Conservation (phyloP, 176 grass and related monocot genomes). For the Musa beccarii region DNA sequence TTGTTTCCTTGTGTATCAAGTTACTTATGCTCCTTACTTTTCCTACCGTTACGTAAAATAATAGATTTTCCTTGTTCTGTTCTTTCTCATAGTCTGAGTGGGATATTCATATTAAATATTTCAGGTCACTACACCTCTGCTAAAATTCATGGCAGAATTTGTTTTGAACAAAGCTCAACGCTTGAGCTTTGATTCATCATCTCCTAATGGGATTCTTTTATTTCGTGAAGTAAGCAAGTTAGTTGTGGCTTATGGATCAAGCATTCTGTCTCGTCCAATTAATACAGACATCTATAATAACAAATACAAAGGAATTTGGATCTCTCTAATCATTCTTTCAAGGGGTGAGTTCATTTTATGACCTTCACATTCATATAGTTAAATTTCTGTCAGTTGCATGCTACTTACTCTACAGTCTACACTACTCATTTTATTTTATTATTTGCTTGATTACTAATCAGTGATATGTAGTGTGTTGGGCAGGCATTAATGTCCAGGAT, state of each 20-base stretch:
- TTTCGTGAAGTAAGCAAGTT: slow-evolving; percentile 98
- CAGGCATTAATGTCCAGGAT: too few species aligned
- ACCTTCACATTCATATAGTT: slow-evolving; percentile 7
- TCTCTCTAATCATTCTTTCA: slow-evolving; percentile 75
- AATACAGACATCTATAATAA: slow-evolving; percentile 65
- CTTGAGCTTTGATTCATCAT: slow-evolving; percentile 93
- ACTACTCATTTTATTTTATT: too few species aligned
- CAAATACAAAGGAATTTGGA: slow-evolving; percentile 99
- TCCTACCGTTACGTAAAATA: too few species aligned
- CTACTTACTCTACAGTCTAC: too few species aligned
- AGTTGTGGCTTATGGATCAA: slow-evolving; percentile 87
- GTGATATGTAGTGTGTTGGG: too few species aligned
- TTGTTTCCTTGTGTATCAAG: too few species aligned
- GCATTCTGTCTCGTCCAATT: slow-evolving; percentile 82
- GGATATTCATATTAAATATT: slow-evolving; percentile 8
- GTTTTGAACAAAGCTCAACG: slow-evolving; percentile 94
- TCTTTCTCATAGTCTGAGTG: too few species aligned
- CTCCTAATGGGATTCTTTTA: slow-evolving; percentile 97
- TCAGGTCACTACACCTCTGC: slow-evolving; percentile 88
- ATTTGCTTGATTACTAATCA: too few species aligned
- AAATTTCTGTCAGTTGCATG: background rate
- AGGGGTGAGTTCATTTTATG: slow-evolving; percentile 54
- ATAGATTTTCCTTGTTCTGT: too few species aligned
- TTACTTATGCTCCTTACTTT: too few species aligned
- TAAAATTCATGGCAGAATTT: slow-evolving; percentile 96